Evolutionary conservation across 1,139 yeast genomes (phyloP).

Genomic region (Pichia sp.): DNA sequence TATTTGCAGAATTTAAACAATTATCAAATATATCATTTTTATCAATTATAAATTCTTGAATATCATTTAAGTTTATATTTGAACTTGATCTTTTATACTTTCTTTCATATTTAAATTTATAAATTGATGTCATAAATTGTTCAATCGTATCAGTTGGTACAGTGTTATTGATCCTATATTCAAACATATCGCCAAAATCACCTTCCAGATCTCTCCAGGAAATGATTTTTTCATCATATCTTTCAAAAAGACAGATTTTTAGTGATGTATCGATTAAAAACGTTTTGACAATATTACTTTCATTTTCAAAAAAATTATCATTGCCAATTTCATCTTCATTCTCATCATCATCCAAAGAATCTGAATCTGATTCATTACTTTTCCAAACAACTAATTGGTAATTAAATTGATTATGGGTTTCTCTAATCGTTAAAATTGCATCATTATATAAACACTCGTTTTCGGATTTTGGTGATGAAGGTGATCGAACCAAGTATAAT

Average conservation of each 20-base stretch:
- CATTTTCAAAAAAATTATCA: constrained; percentile 37
- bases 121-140: constrained; percentile 55
- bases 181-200: constrained; percentile 80
- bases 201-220: constrained; percentile 83
- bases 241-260: constrained; percentile 39
- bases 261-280: constrained; percentile 64
- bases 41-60: constrained; percentile 50
- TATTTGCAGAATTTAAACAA: constrained; percentile 6
- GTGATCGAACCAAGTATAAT: constrained; percentile 65
- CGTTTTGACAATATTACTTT: constrained; percentile 48
- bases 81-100: constrained; percentile 56
- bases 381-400: constrained; percentile 70
- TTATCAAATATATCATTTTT: constrained; percentile 23
- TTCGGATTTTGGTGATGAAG: constrained; percentile 79
- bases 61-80: constrained; percentile 40
- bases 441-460: constrained; percentile 80
- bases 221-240: constrained; percentile 44
- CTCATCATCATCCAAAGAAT: constrained; percentile 44
- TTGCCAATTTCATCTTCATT: constrained; percentile 54
- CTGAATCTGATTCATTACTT: constrained; percentile 44
- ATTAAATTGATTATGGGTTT: constrained; percentile 57
- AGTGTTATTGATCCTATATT: constrained; percentile 66
- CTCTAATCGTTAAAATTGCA: constrained; percentile 66
- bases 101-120: constrained; percentile 69
- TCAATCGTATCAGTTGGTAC: constrained; percentile 53